A percentile compares a stretch with the other conserved stretches of the same genome.
Conservation (phyloP, 2,329 filamentous ascomycete genomes). For the Fusarium zealandicum region DNA sequence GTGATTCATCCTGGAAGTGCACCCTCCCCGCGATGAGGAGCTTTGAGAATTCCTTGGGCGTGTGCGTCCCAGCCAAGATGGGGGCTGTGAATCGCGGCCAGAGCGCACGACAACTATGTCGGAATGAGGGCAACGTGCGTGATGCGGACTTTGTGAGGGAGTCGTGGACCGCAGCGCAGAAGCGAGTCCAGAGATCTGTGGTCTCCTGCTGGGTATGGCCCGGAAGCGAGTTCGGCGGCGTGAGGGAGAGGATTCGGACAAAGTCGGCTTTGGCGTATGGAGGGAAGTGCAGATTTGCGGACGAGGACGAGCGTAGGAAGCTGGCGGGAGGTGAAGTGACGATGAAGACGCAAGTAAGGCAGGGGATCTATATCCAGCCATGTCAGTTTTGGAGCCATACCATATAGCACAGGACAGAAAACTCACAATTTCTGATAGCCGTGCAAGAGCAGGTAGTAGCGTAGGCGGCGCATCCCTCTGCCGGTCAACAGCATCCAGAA, state of each 20-base stretch:
- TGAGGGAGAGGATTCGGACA: constrained; percentile 74
- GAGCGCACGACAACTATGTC: constrained; percentile 72
- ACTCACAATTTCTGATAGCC: constrained; percentile 80
- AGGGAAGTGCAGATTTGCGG: constrained; percentile 82
- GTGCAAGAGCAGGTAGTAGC: constrained; percentile 79
- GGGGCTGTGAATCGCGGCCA: constrained; percentile 89
- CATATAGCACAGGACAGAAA: constrained; percentile 13
- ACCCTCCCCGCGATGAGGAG: constrained; percentile 75
- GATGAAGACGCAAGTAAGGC: constrained; percentile 78
- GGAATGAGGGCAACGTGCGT: constrained; percentile 78
- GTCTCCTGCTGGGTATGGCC: constrained; percentile 64
- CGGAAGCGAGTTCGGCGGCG: constrained; percentile 52
- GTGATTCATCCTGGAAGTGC: constrained; percentile 76
- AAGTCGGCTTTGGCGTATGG: constrained; percentile 84
- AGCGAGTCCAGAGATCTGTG: constrained; percentile 77
- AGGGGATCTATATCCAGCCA: constrained; percentile 69
- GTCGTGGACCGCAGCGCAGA: constrained; percentile 86
- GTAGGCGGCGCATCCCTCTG: constrained; percentile 83
- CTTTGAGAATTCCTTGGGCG: constrained; percentile 82
- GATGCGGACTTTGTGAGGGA: constrained; percentile 81
- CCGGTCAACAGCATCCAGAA: constrained; percentile 86
- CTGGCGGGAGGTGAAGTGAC: constrained; percentile 74
- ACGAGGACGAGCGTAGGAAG: constrained; percentile 72
- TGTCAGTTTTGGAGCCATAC: background rate
- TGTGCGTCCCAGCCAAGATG: constrained; percentile 74